Evolutionary conservation across 495 filamentous ascomycete genomes (phyloP).

Genomic region (Xeromyces bisporus): DNA sequence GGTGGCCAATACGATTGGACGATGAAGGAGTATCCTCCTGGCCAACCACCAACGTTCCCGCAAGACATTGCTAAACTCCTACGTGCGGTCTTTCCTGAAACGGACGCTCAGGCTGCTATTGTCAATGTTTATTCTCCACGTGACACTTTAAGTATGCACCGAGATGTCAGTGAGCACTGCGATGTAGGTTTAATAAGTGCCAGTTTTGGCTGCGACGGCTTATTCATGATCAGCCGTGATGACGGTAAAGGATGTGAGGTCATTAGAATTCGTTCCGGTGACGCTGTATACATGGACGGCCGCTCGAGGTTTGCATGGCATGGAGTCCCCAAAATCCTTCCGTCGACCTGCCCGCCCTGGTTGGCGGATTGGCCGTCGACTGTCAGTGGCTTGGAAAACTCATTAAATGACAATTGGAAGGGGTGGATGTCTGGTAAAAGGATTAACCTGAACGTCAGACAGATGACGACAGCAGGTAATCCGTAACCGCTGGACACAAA

Average conservation of each 20-base stretch:
- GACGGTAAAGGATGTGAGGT: conserved; percentile 33
- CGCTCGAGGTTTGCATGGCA: conserved; percentile 80
- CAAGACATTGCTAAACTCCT: conserved; percentile 49
- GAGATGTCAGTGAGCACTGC: conserved; percentile 73
- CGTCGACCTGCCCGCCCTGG: conserved; percentile 57
- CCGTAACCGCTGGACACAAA: conserved; percentile 1
- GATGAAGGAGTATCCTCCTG: conserved; percentile 54
- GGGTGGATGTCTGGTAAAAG: conserved; percentile 77
- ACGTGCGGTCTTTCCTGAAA: conserved; percentile 48
- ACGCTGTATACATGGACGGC: conserved; percentile 68
- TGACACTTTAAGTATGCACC: conserved; percentile 74
- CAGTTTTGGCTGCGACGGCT: conserved; percentile 71
- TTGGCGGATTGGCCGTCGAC: conserved; percentile 58
- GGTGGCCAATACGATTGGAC: conserved; percentile 96
- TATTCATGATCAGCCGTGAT: conserved; percentile 43
- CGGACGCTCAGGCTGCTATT: conserved; percentile 70
- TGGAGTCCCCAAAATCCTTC: conserved; percentile 69
- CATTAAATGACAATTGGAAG: conserved; percentile 45
- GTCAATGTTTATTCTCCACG: conserved; percentile 79
- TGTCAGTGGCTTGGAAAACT: conserved; percentile 8
- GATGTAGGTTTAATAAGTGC: conserved; percentile 62
- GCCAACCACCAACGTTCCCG: conserved; percentile 55
- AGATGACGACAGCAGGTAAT: conserved; percentile 44
- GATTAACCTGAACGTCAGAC: conserved; percentile 80
- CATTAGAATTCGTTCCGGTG: conserved; percentile 58